A percentile compares a stretch with the other conserved stretches of the same genome.
Conservation (phyloP, 768 basidiomycete species). For the Pleurotus tuber-regium region DNA sequence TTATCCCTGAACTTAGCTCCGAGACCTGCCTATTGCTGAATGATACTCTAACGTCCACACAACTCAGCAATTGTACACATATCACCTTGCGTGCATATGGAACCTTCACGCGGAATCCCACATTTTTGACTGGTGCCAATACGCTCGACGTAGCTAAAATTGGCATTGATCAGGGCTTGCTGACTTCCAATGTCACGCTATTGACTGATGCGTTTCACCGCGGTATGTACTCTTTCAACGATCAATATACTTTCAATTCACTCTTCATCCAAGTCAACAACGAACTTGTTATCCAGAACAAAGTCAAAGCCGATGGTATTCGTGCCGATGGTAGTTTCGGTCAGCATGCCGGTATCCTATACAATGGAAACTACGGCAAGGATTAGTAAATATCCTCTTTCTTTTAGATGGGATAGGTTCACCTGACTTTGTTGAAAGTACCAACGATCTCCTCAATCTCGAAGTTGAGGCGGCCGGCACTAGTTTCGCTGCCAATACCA, state of each 20-base stretch:
- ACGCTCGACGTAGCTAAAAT: slow-evolving; percentile 63
- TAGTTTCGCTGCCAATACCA: slow-evolving; percentile 43
- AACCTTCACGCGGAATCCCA: slow-evolving; percentile 39
- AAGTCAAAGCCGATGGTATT: slow-evolving; percentile 58
- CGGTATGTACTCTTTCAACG: neutral
- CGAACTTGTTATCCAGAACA: slow-evolving; percentile 49
- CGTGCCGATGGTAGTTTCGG: slow-evolving; percentile 50
- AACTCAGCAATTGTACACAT: slow-evolving; percentile 43
- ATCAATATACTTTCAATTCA: neutral
- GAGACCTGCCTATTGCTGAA: slow-evolving; percentile 56
- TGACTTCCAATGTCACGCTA: slow-evolving; percentile 39
- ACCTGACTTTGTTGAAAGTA: slow-evolving; percentile 27
- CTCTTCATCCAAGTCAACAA: slow-evolving; percentile 36
- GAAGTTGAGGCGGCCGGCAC: slow-evolving; percentile 64
- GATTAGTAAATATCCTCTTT: slow-evolving; percentile 29
- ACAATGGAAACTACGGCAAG: slow-evolving; percentile 71
- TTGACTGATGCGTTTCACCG: slow-evolving; percentile 47
- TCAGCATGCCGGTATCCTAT: slow-evolving; percentile 59
- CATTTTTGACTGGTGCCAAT: slow-evolving; percentile 63
- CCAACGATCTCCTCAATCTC: slow-evolving; percentile 59
- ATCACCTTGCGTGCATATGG: slow-evolving; percentile 53
- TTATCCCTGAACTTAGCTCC: slow-evolving; percentile 56
- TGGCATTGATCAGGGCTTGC: slow-evolving; percentile 49
- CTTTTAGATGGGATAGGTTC: neutral
- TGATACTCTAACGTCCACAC: slow-evolving; percentile 37